Percentiles rank a stretch among this genome's conserved stretches.
phyloP scores from a whole-genome alignment of 768 basidiomycete species.

The Russula sp. region DNA sequence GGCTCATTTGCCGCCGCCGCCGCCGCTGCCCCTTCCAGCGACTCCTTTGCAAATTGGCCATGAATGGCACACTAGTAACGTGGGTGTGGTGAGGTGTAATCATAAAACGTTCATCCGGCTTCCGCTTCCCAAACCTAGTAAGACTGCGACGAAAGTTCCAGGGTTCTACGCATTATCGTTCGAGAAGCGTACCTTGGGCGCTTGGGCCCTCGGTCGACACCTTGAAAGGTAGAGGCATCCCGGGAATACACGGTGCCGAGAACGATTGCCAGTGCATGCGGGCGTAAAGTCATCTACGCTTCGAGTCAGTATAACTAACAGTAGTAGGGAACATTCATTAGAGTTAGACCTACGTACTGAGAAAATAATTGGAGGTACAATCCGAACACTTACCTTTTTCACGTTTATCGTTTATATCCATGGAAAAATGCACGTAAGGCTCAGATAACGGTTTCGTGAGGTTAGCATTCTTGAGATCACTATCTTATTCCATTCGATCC shows the following conservation, averaged over 20 bases:
- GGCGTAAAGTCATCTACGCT: neutral
- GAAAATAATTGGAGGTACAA: neutral
- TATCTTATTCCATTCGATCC: neutral
- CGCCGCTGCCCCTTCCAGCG: neutral
- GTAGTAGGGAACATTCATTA: neutral
- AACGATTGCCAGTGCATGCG: neutral
- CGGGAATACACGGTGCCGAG: neutral
- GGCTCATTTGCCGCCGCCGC: neutral
- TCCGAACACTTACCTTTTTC: neutral
- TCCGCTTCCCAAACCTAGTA: neutral
- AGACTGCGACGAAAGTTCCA: neutral
- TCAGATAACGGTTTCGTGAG: neutral
- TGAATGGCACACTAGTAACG: neutral
- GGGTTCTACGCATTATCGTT: neutral
- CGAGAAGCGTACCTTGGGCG: neutral
- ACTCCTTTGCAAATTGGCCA: neutral
- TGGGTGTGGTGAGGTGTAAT: neutral
- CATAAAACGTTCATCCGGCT: neutral
- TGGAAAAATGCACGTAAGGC: neutral
- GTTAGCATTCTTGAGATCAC: neutral
- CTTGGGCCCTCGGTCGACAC: neutral
- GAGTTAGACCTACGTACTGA: neutral
- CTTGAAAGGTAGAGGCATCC: neutral
- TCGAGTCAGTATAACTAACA: neutral
- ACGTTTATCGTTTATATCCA: neutral